Evolutionary conservation across 1,139 yeast genomes (phyloP), one percentile per base, ranked within the genome.

Genomic region (Suhomyces guaymorum): DNA sequence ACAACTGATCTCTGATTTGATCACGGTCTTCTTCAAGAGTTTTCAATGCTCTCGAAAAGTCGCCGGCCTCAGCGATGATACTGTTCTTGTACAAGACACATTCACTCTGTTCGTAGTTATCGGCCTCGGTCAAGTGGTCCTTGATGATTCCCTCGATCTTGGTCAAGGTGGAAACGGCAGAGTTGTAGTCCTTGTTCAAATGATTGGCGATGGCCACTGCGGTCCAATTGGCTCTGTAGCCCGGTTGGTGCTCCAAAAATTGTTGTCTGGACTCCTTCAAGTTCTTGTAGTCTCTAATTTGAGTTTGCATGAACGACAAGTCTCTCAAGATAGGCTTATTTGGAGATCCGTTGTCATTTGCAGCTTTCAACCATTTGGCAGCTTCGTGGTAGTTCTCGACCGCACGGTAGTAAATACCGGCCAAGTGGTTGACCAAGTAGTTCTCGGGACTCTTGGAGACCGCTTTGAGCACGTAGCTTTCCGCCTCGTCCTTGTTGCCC

Each of bases 151-250:
- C 79, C 54, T 89, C 96, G 49, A 87, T 87, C 49, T 84, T 81
- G 18, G 75, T 57, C 49, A 90, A 71, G 3, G 94, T 84, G 36
- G 77, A 73, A 40, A 82, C 80, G 3, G 96, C 94, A 11, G 75
- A 77, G 21, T 65, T 66, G 52, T 70, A 75, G 52, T 90, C 88
- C 17, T 76, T 74, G 52, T 75, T 77, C 54, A 90, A 69, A 57
- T 86, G 88, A 52, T 85, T 88, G 0, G 97, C 96, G 25, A 87
- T 72, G 0, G 96, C 97, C 37, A 86, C 70, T 0, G 85, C 83
- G 2, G 96, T 85, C 97, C 97, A 94, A 53, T 88, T 84, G 47
- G 94, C 92, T 46, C 97, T 76, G 55, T 78, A 83, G 0, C 95
- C 96, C 9, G 96, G 83, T 49, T 79, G 85, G 26, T 76, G 75